Evolutionary conservation across 192 early-diverging fungal species (phyloP).

Genomic region (Gaertneriomyces semiglobifer): DNA sequence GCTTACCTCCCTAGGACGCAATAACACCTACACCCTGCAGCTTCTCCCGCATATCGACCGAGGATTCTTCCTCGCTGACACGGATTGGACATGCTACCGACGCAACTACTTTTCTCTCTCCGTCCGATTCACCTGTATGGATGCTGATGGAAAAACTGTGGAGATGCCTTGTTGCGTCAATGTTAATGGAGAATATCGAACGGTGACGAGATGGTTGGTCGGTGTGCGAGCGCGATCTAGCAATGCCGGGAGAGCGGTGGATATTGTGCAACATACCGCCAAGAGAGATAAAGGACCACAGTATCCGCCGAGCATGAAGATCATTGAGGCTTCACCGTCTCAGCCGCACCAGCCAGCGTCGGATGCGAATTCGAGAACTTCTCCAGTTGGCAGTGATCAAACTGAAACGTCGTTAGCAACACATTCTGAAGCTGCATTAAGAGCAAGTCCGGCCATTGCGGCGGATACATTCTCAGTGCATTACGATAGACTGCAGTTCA

Average conservation of each 20-base stretch:
- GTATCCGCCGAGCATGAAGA: slow-evolving; percentile 46
- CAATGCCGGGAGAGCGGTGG: slow-evolving; percentile 68
- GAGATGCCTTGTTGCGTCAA: slow-evolving; percentile 68
- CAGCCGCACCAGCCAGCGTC: slow-evolving; percentile 14
- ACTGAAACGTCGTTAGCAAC: not conserved
- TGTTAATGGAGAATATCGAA: slow-evolving; percentile 71
- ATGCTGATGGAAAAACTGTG: slow-evolving; percentile 37
- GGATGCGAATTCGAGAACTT: slow-evolving; percentile 20
- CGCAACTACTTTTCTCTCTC: slow-evolving; percentile 92
- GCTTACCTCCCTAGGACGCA: not conserved
- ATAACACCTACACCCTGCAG: slow-evolving; percentile 48
- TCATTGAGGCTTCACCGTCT: slow-evolving; percentile 4
- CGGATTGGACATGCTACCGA: slow-evolving; percentile 93
- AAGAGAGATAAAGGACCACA: slow-evolving; percentile 95
- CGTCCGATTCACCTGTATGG: slow-evolving; percentile 67
- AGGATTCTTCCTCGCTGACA: slow-evolving; percentile 84
- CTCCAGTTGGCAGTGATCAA: slow-evolving; percentile 11
- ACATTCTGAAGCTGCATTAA: no score
- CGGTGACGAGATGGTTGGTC: slow-evolving; percentile 67
- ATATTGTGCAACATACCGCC: slow-evolving; percentile 87
- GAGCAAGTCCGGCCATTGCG: not conserved
- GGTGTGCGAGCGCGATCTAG: slow-evolving; percentile 73
- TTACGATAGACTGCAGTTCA: slow-evolving; percentile 96
- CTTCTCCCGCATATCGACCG: slow-evolving; percentile 81
- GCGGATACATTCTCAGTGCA: slow-evolving; percentile 51